Base-by-base conservation (phyloP, 2,329 filamentous ascomycete species). In the Aspergillus fischeri region DNA sequence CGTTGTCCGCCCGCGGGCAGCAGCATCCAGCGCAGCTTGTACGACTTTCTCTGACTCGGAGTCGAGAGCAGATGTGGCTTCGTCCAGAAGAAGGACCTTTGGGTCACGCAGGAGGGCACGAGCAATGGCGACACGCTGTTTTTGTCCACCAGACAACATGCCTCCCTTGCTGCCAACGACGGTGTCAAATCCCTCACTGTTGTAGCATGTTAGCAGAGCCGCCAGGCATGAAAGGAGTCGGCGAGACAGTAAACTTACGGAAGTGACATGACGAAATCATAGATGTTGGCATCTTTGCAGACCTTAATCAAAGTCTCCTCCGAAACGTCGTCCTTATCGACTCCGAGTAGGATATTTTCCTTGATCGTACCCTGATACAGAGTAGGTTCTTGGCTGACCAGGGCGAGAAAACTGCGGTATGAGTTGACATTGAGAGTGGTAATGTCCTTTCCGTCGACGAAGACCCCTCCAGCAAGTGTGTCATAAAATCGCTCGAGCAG, bases 401-500 rank as follows among this genome's bases (percentile, higher is more conserved):
- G 86, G 0, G 93, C 89, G 61, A 97, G 84, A 72, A 87, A 85
- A 20, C 83, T 86, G 53, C 94, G 88, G 77, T 97, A 97, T 55
- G 92, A 86, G 74, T 90, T 92, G 68, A 96, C 80, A 67, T 96
- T 93, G 51, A 97, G 80, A 10, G 81, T 81, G 58, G 86, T 88
- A 66, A 97, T 91, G 60, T 96, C 90, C 61, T 87, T 85, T 55
- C 87, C 91, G 67, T 97, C 93, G 20, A 97, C 81, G 57, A 86
- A 90, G 35, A 99, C 81, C 14, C 86, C 86, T 11, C 94, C 94
- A 0, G 85, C 82, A 0, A 94, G 81, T 0, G 92, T 90, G 66
- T 97, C 92, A 70, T 97, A 97, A 78, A 97, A 97, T 35, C 94
- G 89, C 73, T 97, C 93, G 32, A 97, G 80, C 3, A 97, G 81